phyloP scores from a whole-genome alignment of 2,329 filamentous ascomycete genomes.

The Fusarium verticillioides region DNA sequence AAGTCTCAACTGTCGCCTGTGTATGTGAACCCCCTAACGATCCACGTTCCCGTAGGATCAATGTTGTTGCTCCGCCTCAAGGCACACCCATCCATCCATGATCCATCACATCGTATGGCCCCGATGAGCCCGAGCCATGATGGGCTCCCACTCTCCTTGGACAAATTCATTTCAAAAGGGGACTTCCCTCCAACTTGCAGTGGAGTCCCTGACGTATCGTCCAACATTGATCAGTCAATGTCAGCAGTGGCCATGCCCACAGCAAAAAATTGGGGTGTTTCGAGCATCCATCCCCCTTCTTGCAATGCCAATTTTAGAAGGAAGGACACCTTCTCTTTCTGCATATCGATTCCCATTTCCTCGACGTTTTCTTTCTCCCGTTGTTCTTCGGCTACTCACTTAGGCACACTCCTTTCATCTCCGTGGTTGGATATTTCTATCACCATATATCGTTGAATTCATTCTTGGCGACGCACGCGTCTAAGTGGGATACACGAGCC shows the following conservation, averaged over 20 bases:
- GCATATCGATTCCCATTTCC: background rate
- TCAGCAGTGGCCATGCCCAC: constrained; percentile 15
- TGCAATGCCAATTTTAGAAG: constrained; percentile 14
- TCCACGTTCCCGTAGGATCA: constrained; percentile 4
- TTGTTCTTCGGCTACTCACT: constrained; percentile 1
- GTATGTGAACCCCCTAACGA: constrained; percentile 1
- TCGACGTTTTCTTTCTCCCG: constrained; percentile 1
- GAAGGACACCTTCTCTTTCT: constrained; percentile 2
- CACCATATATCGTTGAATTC: constrained; percentile 11
- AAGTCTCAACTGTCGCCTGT: background rate
- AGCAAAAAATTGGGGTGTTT: constrained; percentile 16
- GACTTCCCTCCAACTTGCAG: constrained; percentile 5
- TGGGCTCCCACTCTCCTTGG: constrained; percentile 9
- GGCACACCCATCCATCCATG: background rate
- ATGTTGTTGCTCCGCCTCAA: constrained; percentile 12
- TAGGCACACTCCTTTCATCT: constrained; percentile 5
- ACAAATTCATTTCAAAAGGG: constrained; percentile 30
- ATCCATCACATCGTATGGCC: background rate
- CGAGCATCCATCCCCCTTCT: constrained; percentile 9
- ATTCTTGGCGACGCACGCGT: constrained; percentile 14
- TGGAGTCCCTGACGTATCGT: constrained; percentile 34
- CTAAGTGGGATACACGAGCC: constrained; percentile 27
- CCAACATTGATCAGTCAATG: background rate
- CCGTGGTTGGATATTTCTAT: constrained; percentile 6
- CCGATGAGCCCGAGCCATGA: constrained; percentile 1